A percentile compares a stretch with the other conserved stretches of the same genome.
These are phyloP conservation scores for Rhododendron ferrugineum DNA, from an alignment of 148 eudicot genomes.

Conservation along the genomic window DNA sequence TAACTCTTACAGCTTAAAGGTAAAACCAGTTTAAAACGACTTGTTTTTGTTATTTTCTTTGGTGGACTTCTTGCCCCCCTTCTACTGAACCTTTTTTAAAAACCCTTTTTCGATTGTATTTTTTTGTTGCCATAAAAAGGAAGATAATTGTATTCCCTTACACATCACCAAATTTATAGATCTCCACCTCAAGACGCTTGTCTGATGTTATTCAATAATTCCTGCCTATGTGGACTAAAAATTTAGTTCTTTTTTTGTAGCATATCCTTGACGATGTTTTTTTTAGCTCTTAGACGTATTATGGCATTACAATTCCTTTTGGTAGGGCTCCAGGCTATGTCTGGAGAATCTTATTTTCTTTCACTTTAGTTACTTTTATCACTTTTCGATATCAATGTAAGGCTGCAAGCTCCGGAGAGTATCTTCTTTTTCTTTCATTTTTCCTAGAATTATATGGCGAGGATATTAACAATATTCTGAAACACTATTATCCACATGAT, in stretches of 20 bases:
- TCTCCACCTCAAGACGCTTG: background rate
- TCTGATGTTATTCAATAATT: background rate
- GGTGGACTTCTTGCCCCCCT: background rate
- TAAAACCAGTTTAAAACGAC: conserved; percentile 74
- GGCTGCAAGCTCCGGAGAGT: background rate
- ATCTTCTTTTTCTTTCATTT: background rate
- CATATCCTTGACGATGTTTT: background rate
- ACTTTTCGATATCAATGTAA: background rate
- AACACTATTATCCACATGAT: conserved; percentile 73
- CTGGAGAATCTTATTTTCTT: background rate
- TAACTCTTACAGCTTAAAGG: conserved; percentile 62
- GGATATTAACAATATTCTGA: conserved; percentile 2
- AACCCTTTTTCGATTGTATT: background rate
- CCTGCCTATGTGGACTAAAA: background rate
- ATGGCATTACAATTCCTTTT: background rate
- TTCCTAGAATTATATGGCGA: background rate
- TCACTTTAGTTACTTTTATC: background rate
- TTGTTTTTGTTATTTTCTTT: background rate
- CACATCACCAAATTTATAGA: background rate
- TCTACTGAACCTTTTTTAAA: background rate
- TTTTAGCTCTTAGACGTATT: background rate
- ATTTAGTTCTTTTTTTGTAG: background rate
- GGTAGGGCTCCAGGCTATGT: background rate
- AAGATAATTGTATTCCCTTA: background rate
- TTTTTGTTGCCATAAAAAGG: background rate